Evolutionary conservation across 129 eudicot species (phyloP).

Genomic region (Arctium lappa): DNA sequence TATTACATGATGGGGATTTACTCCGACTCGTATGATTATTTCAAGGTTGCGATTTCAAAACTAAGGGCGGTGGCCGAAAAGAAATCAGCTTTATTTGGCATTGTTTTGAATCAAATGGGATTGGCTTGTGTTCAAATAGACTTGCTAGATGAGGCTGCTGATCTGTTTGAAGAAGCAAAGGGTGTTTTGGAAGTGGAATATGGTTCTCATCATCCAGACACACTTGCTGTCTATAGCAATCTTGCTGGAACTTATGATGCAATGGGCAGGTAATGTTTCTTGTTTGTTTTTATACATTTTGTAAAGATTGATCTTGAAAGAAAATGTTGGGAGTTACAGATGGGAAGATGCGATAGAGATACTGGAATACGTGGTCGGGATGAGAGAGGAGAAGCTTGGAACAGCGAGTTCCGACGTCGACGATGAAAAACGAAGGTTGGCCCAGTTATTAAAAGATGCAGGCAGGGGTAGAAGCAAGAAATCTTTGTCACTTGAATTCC

Average conservation of each 20-base stretch:
- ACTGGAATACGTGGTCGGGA: conserved; percentile 62
- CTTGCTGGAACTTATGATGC: conserved; percentile 98
- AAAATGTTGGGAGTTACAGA: conserved; percentile 30
- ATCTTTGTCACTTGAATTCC: conserved; percentile 62
- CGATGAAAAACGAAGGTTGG: conserved; percentile 68
- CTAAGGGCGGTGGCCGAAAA: conserved; percentile 66
- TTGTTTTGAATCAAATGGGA: conserved; percentile 83
- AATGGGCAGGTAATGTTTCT: conserved; percentile 65
- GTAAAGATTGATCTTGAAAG: neutral
- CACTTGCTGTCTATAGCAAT: conserved; percentile 85
- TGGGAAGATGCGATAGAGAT: conserved; percentile 77
- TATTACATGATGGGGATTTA: conserved; percentile 58
- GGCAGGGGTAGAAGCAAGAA: conserved; percentile 56
- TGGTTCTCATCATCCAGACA: conserved; percentile 82
- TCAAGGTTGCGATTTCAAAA: conserved; percentile 55
- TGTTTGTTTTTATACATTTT: neutral
- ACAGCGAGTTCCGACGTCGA: conserved; percentile 80
- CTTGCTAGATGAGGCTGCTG: conserved; percentile 77
- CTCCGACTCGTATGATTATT: conserved; percentile 55
- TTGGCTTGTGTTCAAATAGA: conserved; percentile 72
- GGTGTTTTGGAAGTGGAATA: conserved; percentile 71
- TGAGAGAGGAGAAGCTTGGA: conserved; percentile 91
- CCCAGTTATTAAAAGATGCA: conserved; percentile 59
- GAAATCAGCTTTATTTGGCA: conserved; percentile 65
- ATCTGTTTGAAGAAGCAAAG: conserved; percentile 80